Evolutionary conservation across 2,329 filamentous ascomycete species (phyloP), one percentile per base, ranked within the genome.

Genomic region (Davidsoniella eucalypti): DNA sequence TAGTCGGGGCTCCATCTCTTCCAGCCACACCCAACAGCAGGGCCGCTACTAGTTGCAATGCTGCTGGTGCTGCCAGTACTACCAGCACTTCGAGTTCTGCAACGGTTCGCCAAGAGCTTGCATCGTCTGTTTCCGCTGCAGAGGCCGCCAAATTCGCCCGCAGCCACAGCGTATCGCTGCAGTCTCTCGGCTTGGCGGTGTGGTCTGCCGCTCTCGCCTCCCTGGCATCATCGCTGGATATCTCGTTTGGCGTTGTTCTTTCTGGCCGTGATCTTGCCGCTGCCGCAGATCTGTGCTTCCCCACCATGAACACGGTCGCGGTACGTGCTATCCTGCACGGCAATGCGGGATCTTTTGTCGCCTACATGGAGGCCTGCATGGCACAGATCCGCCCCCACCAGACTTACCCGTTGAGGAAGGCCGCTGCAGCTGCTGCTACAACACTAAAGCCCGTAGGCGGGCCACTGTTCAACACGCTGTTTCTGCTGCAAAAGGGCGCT

Each of bases 241-340:
- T 94, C 3, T 72, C 78, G 0, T 94, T 92, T 59, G 90, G 90
- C 1, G 76, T 85, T 0, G 82, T 95, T 1, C 69, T 94, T 10
- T 87, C 87, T 0, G 88, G 90, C 14, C 75, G 90, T n/a, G 85
- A 92, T 51, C 78, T 77, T 8, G 80, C 84, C 43, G 72, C 75
- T 14, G 74, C 78, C 0, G 75, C 83, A 41, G 63, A 75, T 23
- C 64, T 90, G 10, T 70, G 88, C 59, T 95, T 94, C 58, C 90
- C 88, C 0, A 86, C 84, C 0, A 94, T 95, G 84, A 95, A 94
- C 59, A 94, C 88, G 0, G 79, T 94, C 0, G 76, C 82, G 0
- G 69, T 94, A 6, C 73, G 87, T 9, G 74, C 74, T 1, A 70
- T 88, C 2, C 61, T 94, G 2, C 83, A 92, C 57, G 85, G 85